phyloP scores from a whole-genome alignment of 169 alveolate species.

The Theileria parva region DNA sequence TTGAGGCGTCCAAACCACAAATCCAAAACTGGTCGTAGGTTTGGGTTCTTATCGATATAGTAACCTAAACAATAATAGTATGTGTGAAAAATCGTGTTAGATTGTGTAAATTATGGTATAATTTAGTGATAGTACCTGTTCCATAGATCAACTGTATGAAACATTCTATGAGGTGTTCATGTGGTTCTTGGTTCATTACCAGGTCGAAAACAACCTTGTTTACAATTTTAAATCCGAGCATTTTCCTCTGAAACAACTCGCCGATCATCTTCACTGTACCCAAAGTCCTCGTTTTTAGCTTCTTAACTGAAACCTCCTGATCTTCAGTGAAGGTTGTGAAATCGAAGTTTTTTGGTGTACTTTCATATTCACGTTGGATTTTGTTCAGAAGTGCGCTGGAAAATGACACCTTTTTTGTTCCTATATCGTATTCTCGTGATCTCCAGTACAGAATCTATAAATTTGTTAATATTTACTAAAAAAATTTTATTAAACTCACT shows the following conservation, averaged over 20 bases:
- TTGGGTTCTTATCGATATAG: constrained; percentile 84
- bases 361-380: constrained; percentile 75
- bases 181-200: constrained; percentile 85
- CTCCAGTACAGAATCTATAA: constrained; percentile 75
- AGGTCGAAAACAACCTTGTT: constrained; percentile 86
- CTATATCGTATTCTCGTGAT: constrained; percentile 74
- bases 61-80: constrained; percentile 63
- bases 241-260: constrained; percentile 84
- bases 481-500: constrained; percentile 32
- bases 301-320: constrained; percentile 60
- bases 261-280: constrained; percentile 90
- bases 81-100: not conserved
- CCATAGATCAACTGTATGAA: constrained; percentile 85
- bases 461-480: not conserved
- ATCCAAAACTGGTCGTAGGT: constrained; percentile 81
- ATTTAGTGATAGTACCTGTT: constrained; percentile 61
- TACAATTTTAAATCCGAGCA: constrained; percentile 84
- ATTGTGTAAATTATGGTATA: not conserved
- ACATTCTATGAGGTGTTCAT: constrained; percentile 88
- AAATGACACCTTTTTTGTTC: constrained; percentile 71
- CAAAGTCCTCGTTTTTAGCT: constrained; percentile 79
- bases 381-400: constrained; percentile 73
- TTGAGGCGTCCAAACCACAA: constrained; percentile 88
- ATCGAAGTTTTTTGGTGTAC: constrained; percentile 73
- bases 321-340: constrained; percentile 61